phyloP scores from a whole-genome alignment of 2,329 filamentous ascomycete species.

The Trichoderma koningii region DNA sequence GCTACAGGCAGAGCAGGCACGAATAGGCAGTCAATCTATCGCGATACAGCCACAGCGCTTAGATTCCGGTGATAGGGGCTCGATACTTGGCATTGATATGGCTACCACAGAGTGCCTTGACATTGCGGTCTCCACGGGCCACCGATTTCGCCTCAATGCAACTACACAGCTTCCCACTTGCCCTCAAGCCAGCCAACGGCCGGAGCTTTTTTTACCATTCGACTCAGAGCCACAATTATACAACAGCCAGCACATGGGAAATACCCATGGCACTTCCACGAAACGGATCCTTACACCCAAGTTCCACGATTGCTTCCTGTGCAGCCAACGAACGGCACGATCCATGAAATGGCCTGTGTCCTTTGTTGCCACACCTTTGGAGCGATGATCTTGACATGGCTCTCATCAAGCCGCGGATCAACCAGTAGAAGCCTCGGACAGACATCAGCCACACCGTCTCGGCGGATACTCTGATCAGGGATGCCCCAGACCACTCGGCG shows the following conservation, averaged over 20 bases:
- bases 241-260: neutral
- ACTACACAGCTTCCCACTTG: no score
- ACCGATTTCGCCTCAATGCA: no score
- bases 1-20: no score
- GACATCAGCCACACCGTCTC: neutral
- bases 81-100: neutral
- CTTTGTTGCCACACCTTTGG: neutral
- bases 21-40: no score
- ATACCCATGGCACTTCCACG: neutral
- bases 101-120: neutral
- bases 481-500: slow-evolving; percentile 14
- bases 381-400: neutral
- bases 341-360: neutral
- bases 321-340: neutral
- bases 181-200: no score
- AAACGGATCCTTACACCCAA: neutral
- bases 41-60: neutral
- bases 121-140: no score
- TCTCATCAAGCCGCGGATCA: slow-evolving; percentile 8
- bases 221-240: neutral
- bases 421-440: slow-evolving; percentile 1
- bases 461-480: neutral
- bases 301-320: neutral
- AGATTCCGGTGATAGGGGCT: neutral
- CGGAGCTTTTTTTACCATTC: neutral